Percentiles rank a stretch among this genome's conserved stretches.
Conservation (phyloP, 768 basidiomycete species). For the Dioszegia crocea region DNA sequence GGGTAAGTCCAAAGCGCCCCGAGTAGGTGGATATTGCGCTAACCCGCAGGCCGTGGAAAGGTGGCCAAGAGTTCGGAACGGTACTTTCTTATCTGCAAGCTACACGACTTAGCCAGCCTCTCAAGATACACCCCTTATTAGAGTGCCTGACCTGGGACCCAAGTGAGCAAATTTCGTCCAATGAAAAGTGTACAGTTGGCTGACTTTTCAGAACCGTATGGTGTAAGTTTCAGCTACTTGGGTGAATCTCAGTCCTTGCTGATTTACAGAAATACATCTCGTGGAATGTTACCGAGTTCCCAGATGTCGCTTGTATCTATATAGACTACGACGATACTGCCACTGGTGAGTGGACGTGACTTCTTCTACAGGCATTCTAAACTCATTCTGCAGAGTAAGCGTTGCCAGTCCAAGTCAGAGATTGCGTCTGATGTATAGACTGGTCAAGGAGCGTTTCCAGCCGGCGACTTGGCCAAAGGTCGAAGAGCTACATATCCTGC, state of each 20-base stretch:
- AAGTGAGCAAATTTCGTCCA: conserved; percentile 16
- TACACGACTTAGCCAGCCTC: conserved; percentile 17
- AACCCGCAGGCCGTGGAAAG: conserved; percentile 26
- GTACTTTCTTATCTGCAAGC: conserved; percentile 37
- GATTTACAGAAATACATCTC: conserved; percentile 27
- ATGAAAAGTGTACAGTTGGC: background rate
- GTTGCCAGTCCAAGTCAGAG: background rate
- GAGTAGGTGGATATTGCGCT: background rate
- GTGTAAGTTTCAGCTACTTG: conserved; percentile 3
- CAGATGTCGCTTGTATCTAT: conserved; percentile 28
- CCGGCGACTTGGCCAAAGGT: conserved; percentile 31
- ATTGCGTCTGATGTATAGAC: background rate
- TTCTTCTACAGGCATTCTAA: too few relatives aligned
- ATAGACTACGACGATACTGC: conserved; percentile 30
- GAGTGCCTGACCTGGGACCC: conserved; percentile 42
- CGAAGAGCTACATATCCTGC: conserved; percentile 28
- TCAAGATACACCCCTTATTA: conserved; percentile 40
- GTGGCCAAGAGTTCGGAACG: conserved; percentile 27
- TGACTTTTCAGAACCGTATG: conserved; percentile 30
- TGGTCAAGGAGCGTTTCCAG: conserved; percentile 32
- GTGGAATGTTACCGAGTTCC: conserved; percentile 32
- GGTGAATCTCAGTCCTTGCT: background rate
- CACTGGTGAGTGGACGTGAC: conserved; percentile 31
- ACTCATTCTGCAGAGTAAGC: background rate
- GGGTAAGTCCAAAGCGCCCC: conserved; percentile 14